Base-by-base conservation (phyloP, 345 rosid genomes). In the Citrus inodora region DNA sequence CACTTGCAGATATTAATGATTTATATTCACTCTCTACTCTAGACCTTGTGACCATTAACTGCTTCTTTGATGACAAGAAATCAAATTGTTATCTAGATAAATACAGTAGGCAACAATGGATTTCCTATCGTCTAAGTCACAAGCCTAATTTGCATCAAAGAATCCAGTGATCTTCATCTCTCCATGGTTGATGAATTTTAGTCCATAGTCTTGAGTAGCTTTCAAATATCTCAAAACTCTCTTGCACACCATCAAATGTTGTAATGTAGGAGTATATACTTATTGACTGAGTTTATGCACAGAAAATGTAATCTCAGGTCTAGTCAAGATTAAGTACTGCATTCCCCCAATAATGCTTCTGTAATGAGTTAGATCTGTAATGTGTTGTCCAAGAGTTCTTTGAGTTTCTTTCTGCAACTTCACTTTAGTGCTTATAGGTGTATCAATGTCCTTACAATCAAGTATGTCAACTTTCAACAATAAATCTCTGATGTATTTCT, bases 171-270 rank as follows among this genome's bases (percentile, higher is more conserved):
- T 24, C 17, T 30, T 10, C 1, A 9, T 11, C 24, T 32, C 1
- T 2, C 7, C 4, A 30, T 6, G 4, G 0, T 11, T 17, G 19
- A 2, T 4, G 13, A 48, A 13, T 0, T n/a, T 4, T 5, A 70
- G 0, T 1, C 24, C 27, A 27, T 27, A 9, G 19, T 27, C 0
- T 1, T n/a, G 0, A 2, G 21, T 1, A 0, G 21, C 58, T 1
- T 69, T 24, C 21, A 40, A 2, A 24, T 69, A 69, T n/a, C 72
- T 40, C 0, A 69, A 8, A 1, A 68, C 3, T 1, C 33, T 1
- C 6, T 68, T 38, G 24, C 6, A 22, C 6, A 22, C 9, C 3
- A 22, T 6, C 22, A 19, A 8, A 2, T 42, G 72, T 0, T 5
- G 9, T 4, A 22, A 5, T 3, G 38, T 70, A 7, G 42, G 67